Conservation (phyloP, 148 eudicot genomes). For the Talinum fruticosum region DNA sequence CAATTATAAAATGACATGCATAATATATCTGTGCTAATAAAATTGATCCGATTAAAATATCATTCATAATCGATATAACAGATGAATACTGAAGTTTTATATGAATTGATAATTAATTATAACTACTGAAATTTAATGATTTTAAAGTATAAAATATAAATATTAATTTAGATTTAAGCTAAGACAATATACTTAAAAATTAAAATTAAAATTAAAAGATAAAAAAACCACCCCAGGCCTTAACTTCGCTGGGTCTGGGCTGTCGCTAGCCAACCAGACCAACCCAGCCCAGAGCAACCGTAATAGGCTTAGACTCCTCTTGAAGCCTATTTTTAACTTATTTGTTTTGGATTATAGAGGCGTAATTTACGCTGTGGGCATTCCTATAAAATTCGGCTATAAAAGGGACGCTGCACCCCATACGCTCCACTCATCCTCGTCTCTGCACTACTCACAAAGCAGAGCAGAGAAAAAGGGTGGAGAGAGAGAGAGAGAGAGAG, state of each 20-base stretch:
- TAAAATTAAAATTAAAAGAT: no score
- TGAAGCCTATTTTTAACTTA: no score
- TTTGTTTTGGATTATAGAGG: background rate
- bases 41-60: no score
- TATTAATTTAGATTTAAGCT: no score
- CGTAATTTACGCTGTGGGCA: background rate
- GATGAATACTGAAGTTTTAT: no score
- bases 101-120: no score
- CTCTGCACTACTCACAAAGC: background rate
- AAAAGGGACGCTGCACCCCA: background rate
- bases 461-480: background rate
- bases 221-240: background rate
- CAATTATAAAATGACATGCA: no score
- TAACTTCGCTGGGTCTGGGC: background rate
- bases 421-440: background rate
- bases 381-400: background rate
- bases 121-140: no score
- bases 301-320: background rate
- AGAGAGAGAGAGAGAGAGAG: background rate
- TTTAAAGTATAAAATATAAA: no score
- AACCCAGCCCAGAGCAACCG: conserved; percentile 3
- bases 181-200: no score
- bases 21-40: no score
- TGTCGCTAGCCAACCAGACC: conserved; percentile 2
- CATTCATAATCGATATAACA: no score